These are phyloP conservation scores for Xylariales sp. DNA, from an alignment of 2,329 filamentous ascomycete species.

Conservation along the genomic window DNA sequence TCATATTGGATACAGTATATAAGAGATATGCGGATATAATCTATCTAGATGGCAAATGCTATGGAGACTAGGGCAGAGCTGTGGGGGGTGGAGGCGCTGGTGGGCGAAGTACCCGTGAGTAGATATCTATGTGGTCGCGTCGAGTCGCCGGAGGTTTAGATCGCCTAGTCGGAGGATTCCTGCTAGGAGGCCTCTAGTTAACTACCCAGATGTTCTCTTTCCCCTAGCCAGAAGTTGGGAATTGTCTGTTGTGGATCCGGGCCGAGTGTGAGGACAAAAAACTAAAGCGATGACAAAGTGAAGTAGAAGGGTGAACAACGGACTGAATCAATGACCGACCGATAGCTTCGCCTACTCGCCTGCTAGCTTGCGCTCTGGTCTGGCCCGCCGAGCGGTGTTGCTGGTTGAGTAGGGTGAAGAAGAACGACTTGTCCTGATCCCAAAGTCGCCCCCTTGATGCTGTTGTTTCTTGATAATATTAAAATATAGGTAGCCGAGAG, in stretches of 20 bases:
- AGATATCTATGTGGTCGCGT: neutral
- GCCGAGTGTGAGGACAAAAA: neutral
- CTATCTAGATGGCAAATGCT: neutral
- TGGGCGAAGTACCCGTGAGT: neutral
- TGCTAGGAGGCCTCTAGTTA: neutral
- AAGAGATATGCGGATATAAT: conserved; percentile 25
- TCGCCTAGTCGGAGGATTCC: neutral
- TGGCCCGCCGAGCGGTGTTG: conserved; percentile 5
- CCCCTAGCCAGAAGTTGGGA: neutral
- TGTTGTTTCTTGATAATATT: neutral
- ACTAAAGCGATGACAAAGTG: neutral
- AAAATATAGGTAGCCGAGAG: neutral
- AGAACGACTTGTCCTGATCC: neutral
- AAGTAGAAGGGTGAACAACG: neutral
- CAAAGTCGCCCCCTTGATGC: neutral
- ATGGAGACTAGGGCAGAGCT: neutral
- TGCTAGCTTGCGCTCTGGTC: neutral
- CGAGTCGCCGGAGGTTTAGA: neutral
- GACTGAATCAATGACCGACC: neutral
- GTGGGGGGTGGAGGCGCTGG: neutral
- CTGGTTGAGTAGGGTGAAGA: neutral
- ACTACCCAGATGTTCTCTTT: neutral
- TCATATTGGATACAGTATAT: conserved; percentile 47
- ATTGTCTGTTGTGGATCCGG: neutral
- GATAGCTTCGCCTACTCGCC: conserved; percentile 7